Percentiles rank a stretch among this genome's conserved stretches.
Conservation (phyloP, 257 asterid genomes). For the Gardenia jasminoides region DNA sequence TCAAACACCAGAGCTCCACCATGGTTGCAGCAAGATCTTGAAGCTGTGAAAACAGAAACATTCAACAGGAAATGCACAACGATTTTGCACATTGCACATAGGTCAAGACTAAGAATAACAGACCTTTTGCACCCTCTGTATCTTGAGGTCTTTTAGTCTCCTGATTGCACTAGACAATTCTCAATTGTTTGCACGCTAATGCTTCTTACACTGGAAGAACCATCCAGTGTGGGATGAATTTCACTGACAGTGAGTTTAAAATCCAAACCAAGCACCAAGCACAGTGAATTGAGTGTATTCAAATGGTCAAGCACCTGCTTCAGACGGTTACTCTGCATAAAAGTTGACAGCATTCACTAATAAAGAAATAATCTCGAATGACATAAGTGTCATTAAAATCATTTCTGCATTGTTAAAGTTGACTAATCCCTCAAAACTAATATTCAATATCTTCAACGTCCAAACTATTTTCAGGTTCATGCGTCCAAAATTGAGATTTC, state of each 20-base stretch:
- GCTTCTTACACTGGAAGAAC: conserved; percentile 40
- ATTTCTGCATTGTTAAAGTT: neutral
- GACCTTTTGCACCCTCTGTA: conserved; percentile 72
- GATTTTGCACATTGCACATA: neutral
- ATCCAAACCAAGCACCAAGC: conserved; percentile 78
- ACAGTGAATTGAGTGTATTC: conserved; percentile 48
- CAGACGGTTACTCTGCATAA: conserved; percentile 59
- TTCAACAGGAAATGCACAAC: conserved; percentile 10
- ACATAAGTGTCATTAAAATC: neutral
- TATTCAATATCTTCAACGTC: neutral
- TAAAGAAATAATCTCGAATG: conserved; percentile 6
- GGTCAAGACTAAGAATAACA: conserved; percentile 14
- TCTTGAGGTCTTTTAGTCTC: conserved; percentile 55
- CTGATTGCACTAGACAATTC: conserved; percentile 44
- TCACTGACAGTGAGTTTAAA: conserved; percentile 47
- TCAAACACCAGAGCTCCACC: conserved; percentile 86
- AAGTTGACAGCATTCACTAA: conserved; percentile 8
- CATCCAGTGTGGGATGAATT: conserved; percentile 65
- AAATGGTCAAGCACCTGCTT: conserved; percentile 58
- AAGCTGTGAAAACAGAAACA: conserved; percentile 46
- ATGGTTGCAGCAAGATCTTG: conserved; percentile 79
- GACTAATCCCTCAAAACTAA: neutral
- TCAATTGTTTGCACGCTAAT: conserved; percentile 53
- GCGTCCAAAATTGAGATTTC: neutral
- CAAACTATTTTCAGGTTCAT: neutral